phyloP scores from a whole-genome alignment of 2,329 filamentous ascomycete species.

The Lojkania enalia region DNA sequence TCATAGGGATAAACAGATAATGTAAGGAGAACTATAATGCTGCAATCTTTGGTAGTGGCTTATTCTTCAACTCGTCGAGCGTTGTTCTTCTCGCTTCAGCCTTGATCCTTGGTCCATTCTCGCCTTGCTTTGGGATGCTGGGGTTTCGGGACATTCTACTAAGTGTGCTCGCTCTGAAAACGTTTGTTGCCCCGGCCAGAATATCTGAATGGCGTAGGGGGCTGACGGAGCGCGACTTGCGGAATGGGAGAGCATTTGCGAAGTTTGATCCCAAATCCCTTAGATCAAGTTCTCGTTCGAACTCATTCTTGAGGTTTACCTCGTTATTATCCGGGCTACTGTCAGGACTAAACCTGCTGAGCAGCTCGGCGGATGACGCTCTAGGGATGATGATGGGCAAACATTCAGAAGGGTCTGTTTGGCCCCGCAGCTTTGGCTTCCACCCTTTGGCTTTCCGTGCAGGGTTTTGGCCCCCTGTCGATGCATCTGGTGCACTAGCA shows the following conservation, averaged over 20 bases:
- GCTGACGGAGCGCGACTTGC: slow-evolving; percentile 18
- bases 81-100: slow-evolving; percentile 11
- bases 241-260: slow-evolving; percentile 14
- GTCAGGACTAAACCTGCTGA: slow-evolving; percentile 24
- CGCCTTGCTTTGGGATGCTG: background rate
- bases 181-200: slow-evolving; percentile 5
- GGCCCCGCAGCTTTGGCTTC: slow-evolving; percentile 19
- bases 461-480: slow-evolving; percentile 2
- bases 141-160: slow-evolving; percentile 6
- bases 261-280: slow-evolving; percentile 4
- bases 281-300: slow-evolving; percentile 18
- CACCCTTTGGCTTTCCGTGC: slow-evolving; percentile 20
- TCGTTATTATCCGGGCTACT: slow-evolving; percentile 22
- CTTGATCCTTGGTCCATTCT: background rate
- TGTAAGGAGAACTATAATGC: slow-evolving; percentile 14
- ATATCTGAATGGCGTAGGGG: slow-evolving; percentile 14
- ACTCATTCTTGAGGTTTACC: slow-evolving; percentile 7
- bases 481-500: slow-evolving; percentile 23
- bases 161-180: slow-evolving; percentile 8
- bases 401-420: background rate
- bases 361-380: slow-evolving; percentile 21
- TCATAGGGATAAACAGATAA: background rate
- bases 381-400: slow-evolving; percentile 5
- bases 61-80: slow-evolving; percentile 32
- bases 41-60: slow-evolving; percentile 32